Evolutionary conservation across 176 grass and related monocot species (phyloP).

Genomic region (Zizania latifolia): DNA sequence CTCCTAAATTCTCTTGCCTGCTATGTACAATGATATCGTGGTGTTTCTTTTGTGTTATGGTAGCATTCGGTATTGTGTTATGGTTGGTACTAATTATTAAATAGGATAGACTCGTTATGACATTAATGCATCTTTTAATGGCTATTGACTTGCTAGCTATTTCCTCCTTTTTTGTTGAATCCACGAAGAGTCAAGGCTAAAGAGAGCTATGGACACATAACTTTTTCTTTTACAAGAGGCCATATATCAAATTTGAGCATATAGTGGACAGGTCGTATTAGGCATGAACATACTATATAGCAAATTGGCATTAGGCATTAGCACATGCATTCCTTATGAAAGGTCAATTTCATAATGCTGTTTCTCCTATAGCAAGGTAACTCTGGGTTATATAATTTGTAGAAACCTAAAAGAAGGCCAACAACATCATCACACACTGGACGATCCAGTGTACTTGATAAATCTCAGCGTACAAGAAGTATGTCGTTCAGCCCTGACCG

Average conservation of each 20-base stretch:
- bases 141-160: slow-evolving; percentile 1
- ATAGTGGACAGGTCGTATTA: not conserved
- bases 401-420: slow-evolving; percentile 91
- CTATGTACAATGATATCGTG: not conserved
- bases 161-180: not conserved
- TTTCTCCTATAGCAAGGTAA: slow-evolving; percentile 28
- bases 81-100: not conserved
- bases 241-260: not conserved
- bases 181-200: not conserved
- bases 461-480: slow-evolving; percentile 89
- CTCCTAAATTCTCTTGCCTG: not conserved
- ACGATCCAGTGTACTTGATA: slow-evolving; percentile 77
- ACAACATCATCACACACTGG: slow-evolving; percentile 58
- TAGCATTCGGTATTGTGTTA: too few species aligned
- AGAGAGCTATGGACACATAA: not conserved
- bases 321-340: not conserved
- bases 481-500: slow-evolving; percentile 98
- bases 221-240: not conserved
- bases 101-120: not conserved
- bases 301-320: not conserved
- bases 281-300: not conserved
- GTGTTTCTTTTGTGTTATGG: slow-evolving; percentile 12
- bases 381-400: slow-evolving; percentile 16
- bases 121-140: not conserved
- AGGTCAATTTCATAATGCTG: not conserved